Evolutionary conservation across 2,329 filamentous ascomycete genomes (phyloP), one percentile per base, ranked within the genome.

Genomic region (Thielaviopsis ethacetica): DNA sequence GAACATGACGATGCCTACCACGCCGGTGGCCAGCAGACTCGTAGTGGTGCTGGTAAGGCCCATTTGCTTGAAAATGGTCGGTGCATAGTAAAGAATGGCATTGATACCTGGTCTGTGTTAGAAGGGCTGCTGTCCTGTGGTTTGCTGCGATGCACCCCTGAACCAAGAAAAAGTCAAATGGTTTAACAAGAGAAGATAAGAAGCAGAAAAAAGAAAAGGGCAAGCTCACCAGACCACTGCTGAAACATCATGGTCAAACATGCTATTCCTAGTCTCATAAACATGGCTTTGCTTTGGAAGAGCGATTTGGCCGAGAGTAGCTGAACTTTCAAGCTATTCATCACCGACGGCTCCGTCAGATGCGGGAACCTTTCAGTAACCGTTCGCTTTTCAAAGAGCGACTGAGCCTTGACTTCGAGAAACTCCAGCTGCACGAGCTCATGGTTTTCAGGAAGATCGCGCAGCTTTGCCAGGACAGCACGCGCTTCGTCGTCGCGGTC

Each of bases 321-420:
- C 65, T 88, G 83, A 7, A 86, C 72, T 70, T 82, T 86, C 66
- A 83, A 78, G n/a, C 71, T 76, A 67, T 85, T 84, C 79, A 76
- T 78, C 1, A 73, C 70, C 0, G 80, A 85, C 56, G 76, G 75
- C 61, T 83, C 76, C 1, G 75, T 72, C 15, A 86, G 72, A 38
- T 84, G 73, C 0, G 86, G 86, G 68, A 86, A 89, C 24, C 83
- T 75, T 62, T 85, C 82, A 0, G 79, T 78, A 10, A 84, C 75
- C 0, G 80, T 81, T 38, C 82, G 79, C 71, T 90, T 87, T 70
- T 91, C 86, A 64, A 91, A 93, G 19, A 86, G 69, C 0, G 82
- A 84, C 68, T 89, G 84, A 0, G 86, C 85, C 68, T 88, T 87
- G 71, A 91, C 91, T 67, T 91, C 87, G n/a, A 89, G 77, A 66